Base-by-base conservation (phyloP, 805 yeast species). In the Ogataea paraovalis region DNA sequence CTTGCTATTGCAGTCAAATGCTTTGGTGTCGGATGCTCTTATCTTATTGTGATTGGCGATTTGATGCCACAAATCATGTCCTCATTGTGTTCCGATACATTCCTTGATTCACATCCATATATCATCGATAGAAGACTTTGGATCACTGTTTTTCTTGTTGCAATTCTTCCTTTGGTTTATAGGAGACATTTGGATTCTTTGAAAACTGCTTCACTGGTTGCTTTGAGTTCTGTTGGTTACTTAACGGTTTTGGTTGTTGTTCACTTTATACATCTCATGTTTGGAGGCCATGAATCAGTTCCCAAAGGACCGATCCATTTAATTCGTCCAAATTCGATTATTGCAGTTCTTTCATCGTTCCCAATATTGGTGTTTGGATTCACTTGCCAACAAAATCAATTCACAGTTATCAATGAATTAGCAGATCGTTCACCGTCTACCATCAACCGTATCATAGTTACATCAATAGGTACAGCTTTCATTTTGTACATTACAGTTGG, bases 311-410 rank as follows among this genome's bases (percentile, higher is more conserved):
- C 69, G 0, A 64, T 86, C 44, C 60, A 76, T 48, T 47, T 73
- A 54, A 51, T 80, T 51, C 60, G 64, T 28, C 88, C 89, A 1
- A 57, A 61, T 22, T 65, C 75, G 4, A 61, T 73, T 14, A 55
- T 73, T 0, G 64, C 76, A 3, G 69, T 81, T n/a, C 73, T 91
- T 18, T 75, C 85, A 21, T 81, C 94, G 10, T 80, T 91, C 62
- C 95, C 97, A n/a, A 86, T 91, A 53, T 83, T 90, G 56, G 92
- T 92, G 13, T 91, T 92, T 72, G 96, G 97, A 0, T 92, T 82
- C 67, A 92, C 98, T 0, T 94, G 97, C 59, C 97, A 92, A 61
- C 97, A 92, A 65, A 92, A 92, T 68, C 88, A 88, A 89, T 89
- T 88, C 59, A 81, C 96, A 1, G 79, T 91, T 46, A 78, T 90